These are phyloP conservation scores for Linderina pennispora DNA, from an alignment of 192 early-diverging fungal genomes.

Conservation along the genomic window DNA sequence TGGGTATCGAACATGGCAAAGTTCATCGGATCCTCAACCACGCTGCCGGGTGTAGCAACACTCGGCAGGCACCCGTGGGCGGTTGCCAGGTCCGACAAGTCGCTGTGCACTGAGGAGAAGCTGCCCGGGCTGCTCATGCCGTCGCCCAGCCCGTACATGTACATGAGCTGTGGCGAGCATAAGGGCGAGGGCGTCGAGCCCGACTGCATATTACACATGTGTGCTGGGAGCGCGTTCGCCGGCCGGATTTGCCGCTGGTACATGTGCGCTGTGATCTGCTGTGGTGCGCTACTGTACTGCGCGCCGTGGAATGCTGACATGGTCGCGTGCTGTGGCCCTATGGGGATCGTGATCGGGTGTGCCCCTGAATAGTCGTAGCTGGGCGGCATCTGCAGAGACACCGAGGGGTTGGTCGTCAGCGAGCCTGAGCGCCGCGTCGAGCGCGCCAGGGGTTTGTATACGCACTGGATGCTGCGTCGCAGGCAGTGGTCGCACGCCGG, in stretches of 20 bases:
- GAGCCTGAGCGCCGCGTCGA: conserved; percentile 19
- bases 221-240: conserved; percentile 28
- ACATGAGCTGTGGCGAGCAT: neutral
- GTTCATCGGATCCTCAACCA: neutral
- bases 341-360: conserved; percentile 13
- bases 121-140: conserved; percentile 5
- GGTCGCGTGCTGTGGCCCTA: neutral
- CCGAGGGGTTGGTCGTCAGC: neutral
- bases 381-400: neutral
- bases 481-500: conserved; percentile 40
- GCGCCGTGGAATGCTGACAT: neutral
- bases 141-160: conserved; percentile 5
- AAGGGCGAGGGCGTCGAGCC: neutral
- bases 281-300: neutral
- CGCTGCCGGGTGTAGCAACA: neutral
- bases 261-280: neutral
- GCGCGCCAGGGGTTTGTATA: conserved; percentile 39
- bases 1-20: conserved; percentile 5
- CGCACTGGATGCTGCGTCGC: conserved; percentile 28
- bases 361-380: neutral
- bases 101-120: conserved; percentile 12
- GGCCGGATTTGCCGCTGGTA: conserved; percentile 1
- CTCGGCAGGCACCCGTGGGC: neutral
- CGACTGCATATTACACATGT: conserved; percentile 6
- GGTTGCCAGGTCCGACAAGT: conserved; percentile 1